Base-by-base conservation (phyloP, 176 grass and related monocot species). In the Lolium rigidum region DNA sequence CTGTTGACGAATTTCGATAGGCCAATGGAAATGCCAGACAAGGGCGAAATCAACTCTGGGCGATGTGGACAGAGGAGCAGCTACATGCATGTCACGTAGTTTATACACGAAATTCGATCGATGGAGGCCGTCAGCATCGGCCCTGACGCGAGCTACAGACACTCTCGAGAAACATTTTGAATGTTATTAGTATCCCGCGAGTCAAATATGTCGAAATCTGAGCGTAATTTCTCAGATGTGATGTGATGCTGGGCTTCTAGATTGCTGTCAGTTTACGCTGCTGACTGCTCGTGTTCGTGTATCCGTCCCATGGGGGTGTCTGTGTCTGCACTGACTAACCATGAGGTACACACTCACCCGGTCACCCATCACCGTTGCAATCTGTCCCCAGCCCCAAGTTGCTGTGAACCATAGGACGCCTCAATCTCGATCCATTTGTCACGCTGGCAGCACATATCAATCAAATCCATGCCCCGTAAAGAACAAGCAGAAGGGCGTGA, bases 1-100 rank as follows among this genome's bases (percentile, higher is more conserved):
- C 9, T 24, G 24, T 76, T 76, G 72, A 75, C 72, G 72, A 75
- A 52, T 52, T 75, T 10, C 0, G 7, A 51, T 18, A 31, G 47
- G 47, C 22, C 22, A 75, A 75, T 0, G 72, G 31, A 35, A 52
- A 76, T 74, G 13, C 2, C 2, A 51, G 22, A 52, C 72, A 76
- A 76, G 3, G 14, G 72, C 72, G 4, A 76, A 52, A 76, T 76
- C 72, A 76, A 52, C 72, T 76, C 31, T 31, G 14, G 10, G 72
- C 2, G 72, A 76, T 52, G 48, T 18, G 24, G 72, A 76, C 8
- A 31, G 48, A 52, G 25, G 14, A 76, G 72, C 72, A 28, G 52
- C 72, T 76, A 76, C 72, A 52, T 76, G 72, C 72, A 76, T 76
- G 72, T 76, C 72, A 76, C 16, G 72, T 76, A 52, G 46, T 50